Evolutionary conservation across 768 basidiomycete species (phyloP).

Genomic region (Leccinum fibrillosum): DNA sequence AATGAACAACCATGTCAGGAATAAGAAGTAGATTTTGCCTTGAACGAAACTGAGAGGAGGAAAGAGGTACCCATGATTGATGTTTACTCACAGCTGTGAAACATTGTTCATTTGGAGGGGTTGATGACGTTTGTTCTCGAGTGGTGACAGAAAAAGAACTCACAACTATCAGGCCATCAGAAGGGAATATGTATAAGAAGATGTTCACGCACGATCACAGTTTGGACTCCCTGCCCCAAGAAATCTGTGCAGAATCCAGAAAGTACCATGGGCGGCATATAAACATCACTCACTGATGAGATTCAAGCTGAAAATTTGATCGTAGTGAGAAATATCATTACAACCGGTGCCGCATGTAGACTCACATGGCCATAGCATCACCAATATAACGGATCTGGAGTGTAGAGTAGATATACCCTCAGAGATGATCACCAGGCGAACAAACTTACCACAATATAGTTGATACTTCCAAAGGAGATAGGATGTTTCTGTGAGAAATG

Average conservation of each 20-base stretch:
- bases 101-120: background rate
- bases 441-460: constrained; percentile 3
- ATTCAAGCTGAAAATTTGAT: constrained; percentile 4
- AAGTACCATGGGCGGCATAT: background rate
- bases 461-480: constrained; percentile 14
- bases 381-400: constrained; percentile 12
- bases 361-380: constrained; percentile 12
- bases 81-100: constrained; percentile 4
- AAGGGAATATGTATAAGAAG: background rate
- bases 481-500: constrained; percentile 2
- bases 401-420: background rate
- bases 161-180: constrained; percentile 16
- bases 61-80: background rate
- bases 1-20: constrained; percentile 4
- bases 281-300: constrained; percentile 1
- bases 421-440: background rate
- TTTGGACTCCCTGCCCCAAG: constrained; percentile 2
- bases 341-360: background rate
- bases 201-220: constrained; percentile 7
- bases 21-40: constrained; percentile 3
- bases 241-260: constrained; percentile 8
- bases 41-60: background rate
- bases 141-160: background rate
- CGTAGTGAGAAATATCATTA: background rate
- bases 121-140: background rate